Base-by-base conservation (phyloP, 2,329 filamentous ascomycete species). In the Drechslerella coelobrocha region DNA sequence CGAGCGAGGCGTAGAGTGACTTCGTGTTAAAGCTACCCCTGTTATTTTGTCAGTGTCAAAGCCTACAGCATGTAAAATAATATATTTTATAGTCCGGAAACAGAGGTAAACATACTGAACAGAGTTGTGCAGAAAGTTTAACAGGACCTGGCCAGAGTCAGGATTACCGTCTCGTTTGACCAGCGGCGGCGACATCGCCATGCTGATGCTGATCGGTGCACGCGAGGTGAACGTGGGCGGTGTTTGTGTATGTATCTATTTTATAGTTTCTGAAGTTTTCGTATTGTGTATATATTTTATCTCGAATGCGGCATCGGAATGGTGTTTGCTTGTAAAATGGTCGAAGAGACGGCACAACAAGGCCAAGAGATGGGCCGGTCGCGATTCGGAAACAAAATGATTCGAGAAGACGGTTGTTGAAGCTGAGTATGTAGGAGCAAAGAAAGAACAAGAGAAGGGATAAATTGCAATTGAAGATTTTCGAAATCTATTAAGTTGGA, bases 1-100 rank as follows among this genome's bases (percentile, higher is more conserved):
- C 89, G 47, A 97, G 81, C 52, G 92, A 91, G 66, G 90, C 89
- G 79, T 88, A 87, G 69, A 97, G 83, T 45, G 92, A 89, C 63
- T 84, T 82, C 73, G 81, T 72, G 12, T 65, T 68, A 39, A 76
- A 75, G 53, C 78, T 74, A 53, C 80, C 79, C 59, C 79, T 77
- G 73, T 48, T 12, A 43, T n/a, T n/a, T n/a, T n/a, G n/a, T n/a
- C n/a, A n/a, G n/a, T 19, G 27, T 43, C 19, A 6, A 2, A 2
- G 26, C 23, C 4, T 12, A 19, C 23, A 5, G 24, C 27, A 26
- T 37, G 24, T 27, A 37, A 21, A 29, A 14, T 9, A 19, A 37
- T 59, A 48, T 26, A 57, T 19, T 45, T 17, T 17, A 8, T 45
- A 6, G 9, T 19, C 19, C 9, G 23, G 5, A 6, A 14, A 57